phyloP scores from a whole-genome alignment of 148 eudicot genomes.

The Nepenthes mirabilis region DNA sequence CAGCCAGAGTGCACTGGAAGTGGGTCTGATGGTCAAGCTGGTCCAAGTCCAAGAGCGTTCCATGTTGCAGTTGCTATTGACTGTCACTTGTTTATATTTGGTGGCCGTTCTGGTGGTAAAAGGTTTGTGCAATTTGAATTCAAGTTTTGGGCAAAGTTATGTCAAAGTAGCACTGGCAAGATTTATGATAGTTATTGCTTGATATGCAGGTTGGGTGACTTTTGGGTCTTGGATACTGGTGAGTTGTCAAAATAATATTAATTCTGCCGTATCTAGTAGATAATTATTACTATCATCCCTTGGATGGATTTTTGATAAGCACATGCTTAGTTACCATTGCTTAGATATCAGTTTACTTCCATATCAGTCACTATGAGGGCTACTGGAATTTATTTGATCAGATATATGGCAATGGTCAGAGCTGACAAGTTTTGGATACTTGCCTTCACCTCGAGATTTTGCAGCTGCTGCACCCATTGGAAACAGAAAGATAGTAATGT shows the following conservation, averaged over 20 bases:
- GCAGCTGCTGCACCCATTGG: conserved; percentile 91
- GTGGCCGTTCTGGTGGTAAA: conserved; percentile 75
- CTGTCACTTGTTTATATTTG: conserved; percentile 97
- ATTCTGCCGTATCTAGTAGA: background rate
- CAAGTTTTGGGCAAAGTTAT: background rate
- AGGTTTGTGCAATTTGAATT: conserved; percentile 30
- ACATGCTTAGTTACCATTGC: background rate
- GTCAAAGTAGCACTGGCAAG: background rate
- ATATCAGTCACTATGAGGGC: background rate
- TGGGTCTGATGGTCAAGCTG: conserved; percentile 63
- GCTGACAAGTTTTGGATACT: conserved; percentile 89
- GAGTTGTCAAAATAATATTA: conserved; percentile 5
- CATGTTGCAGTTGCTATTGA: conserved; percentile 86
- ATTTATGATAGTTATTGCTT: conserved; percentile 1
- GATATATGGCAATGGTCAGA: conserved; percentile 99
- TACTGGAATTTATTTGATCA: conserved; percentile 18
- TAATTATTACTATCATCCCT: background rate
- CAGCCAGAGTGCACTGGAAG: conserved; percentile 91
- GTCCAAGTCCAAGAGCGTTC: conserved; percentile 94
- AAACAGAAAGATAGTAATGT: conserved; percentile 94
- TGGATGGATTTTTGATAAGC: background rate
- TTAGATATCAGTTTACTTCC: background rate
- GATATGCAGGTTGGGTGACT: conserved; percentile 87
- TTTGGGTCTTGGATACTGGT: conserved; percentile 99
- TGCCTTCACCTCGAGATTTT: conserved; percentile 96